phyloP scores from a whole-genome alignment of 768 basidiomycete species.

The Pisolithus orientalis region DNA sequence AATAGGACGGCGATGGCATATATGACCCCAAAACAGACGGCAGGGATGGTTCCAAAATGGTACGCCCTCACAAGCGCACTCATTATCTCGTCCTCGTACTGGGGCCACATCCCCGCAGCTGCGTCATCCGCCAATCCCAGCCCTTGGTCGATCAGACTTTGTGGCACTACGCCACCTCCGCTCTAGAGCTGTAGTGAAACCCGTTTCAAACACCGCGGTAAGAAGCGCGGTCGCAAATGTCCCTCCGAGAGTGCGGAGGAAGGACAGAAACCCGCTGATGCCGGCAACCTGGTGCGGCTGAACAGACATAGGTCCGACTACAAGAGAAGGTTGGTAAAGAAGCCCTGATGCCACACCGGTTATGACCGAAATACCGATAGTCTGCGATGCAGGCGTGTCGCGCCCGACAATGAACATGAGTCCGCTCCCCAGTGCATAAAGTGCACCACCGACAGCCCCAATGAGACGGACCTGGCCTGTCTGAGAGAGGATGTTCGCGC shows the following conservation, averaged over 20 bases:
- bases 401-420: constrained; percentile 29
- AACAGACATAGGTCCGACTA: constrained; percentile 31
- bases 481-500: constrained; percentile 28
- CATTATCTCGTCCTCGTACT: constrained; percentile 28
- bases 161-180: constrained; percentile 19
- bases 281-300: constrained; percentile 28
- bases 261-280: constrained; percentile 31
- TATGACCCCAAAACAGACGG: constrained; percentile 27
- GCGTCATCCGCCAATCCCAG: constrained; percentile 25
- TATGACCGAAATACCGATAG: constrained; percentile 27
- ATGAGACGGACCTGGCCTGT: constrained; percentile 27
- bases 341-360: constrained; percentile 27
- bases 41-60: constrained; percentile 28
- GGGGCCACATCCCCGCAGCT: constrained; percentile 19
- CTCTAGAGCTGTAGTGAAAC: constrained; percentile 23
- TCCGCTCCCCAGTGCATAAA: constrained; percentile 28
- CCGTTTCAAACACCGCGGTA: constrained; percentile 28
- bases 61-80: constrained; percentile 28
- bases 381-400: constrained; percentile 19
- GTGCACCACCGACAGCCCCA: constrained; percentile 23
- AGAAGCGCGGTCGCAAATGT: constrained; percentile 32
- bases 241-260: constrained; percentile 28
- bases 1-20: constrained; percentile 26
- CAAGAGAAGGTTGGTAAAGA: constrained; percentile 29
- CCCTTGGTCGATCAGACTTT: constrained; percentile 25